phyloP scores from a whole-genome alignment of 108 stramenopile genomes.

The Fragilariopsis cylindrus region DNA sequence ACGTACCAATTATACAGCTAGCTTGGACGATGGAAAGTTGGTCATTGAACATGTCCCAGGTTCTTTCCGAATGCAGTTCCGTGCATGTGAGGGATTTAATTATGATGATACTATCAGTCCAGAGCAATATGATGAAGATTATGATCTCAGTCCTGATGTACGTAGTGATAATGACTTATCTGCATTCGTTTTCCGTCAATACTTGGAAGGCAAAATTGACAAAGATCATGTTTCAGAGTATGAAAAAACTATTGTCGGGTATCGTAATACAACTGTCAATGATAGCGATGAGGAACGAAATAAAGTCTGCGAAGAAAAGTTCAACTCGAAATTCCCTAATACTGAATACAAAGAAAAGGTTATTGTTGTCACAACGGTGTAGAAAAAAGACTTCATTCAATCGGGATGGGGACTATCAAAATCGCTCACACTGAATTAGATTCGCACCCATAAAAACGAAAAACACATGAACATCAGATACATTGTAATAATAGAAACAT shows the following conservation, averaged over 20 bases:
- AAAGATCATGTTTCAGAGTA: not conserved
- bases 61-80: not conserved
- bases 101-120: not conserved
- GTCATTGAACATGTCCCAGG: not conserved
- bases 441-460: no score
- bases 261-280: not conserved
- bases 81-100: not conserved
- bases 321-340: not conserved
- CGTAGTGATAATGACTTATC: not conserved
- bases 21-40: constrained; percentile 1
- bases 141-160: not conserved
- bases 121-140: not conserved
- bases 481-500: no score
- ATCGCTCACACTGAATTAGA: no score
- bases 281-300: not conserved
- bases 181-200: constrained; percentile 11
- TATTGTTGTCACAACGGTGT: no score
- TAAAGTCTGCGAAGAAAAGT: not conserved
- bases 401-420: no score
- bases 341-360: no score
- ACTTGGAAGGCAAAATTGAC: not conserved
- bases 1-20: not conserved
- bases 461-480: no score
- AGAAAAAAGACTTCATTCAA: no score
- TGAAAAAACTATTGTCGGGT: constrained; percentile 10